Evolutionary conservation across 495 filamentous ascomycete genomes (phyloP), one percentile per base, ranked within the genome.

Genomic region (Rostrohypoxylon terebratum): DNA sequence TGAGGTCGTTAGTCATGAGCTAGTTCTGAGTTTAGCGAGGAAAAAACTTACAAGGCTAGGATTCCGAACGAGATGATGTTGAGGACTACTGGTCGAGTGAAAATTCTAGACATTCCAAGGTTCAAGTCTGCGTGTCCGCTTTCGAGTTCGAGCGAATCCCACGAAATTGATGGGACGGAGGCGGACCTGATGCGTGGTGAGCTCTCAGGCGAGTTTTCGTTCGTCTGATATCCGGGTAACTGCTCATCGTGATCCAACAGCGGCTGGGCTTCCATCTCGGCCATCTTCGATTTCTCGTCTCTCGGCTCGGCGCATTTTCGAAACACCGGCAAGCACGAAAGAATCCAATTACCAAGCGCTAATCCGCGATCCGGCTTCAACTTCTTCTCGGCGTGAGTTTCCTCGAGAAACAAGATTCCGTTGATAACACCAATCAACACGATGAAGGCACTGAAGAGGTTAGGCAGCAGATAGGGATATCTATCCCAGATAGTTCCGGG

Each of bases 391-490:
- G 89, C 89, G 75, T 98, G 96, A 5, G 96, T 98, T 82, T 99
- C 96, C 81, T 98, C 94, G 66, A 99, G 83, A 80, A 98, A 99
- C 42, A 99, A 77, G 51, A 96, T 83, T 25, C 96, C 96, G 66
- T 97, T 87, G 20, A 91, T 78, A 25, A 99, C 90, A 9, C 94
- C 94, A 42, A 92, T 81, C 16, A 90, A 78, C 3, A 99, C 90
- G 40, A 97, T 86, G 23, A 84, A 79, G 63, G 95, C 89, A 79
- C 96, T 97, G 66, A 99, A 91, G 34, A 98, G 80, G 80, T 98
- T 99, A 61, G 96, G 94, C 55, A 99, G 89, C 60, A 98, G 87
- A 78, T 97, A 99, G 0, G 96, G 96, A 75, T 91, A 97, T 28
- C 81, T 81, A 23, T 96, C 94, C 82, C 94, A 94, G 58, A 98